These are phyloP conservation scores for Fusarium chaquense DNA, from an alignment of 2,329 filamentous ascomycete species.

Conservation along the genomic window DNA sequence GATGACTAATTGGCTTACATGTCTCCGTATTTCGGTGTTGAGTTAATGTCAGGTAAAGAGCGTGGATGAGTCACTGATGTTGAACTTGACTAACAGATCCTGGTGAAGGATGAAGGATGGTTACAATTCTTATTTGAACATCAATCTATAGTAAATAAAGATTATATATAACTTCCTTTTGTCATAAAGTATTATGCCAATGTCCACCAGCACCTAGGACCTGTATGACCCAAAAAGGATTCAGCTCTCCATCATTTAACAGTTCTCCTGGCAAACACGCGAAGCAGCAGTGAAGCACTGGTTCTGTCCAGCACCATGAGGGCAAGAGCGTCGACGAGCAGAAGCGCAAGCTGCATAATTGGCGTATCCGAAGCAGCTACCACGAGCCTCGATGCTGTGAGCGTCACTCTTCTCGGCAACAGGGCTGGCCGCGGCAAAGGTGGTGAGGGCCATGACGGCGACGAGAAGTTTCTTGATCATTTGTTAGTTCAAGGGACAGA, in stretches of 20 bases:
- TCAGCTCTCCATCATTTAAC: not conserved
- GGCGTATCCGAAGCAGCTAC: constrained; percentile 3
- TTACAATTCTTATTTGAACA: accelerated
- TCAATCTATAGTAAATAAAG: too few relatives aligned
- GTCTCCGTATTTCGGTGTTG: not conserved
- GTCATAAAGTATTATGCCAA: too few relatives aligned
- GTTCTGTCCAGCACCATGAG: not conserved
- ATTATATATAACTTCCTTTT: too few relatives aligned
- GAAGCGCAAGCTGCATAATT: not conserved
- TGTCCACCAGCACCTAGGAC: not conserved
- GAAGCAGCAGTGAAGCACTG: not conserved
- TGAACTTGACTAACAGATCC: too few relatives aligned
- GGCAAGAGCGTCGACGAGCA: not conserved
- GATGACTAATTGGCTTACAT: not conserved
- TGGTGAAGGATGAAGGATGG: accelerated
- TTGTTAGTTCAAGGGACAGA: not conserved
- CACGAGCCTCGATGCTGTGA: not conserved
- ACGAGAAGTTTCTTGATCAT: not conserved
- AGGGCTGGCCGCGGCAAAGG: not conserved
- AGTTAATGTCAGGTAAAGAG: accelerated
- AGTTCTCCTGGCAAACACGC: not conserved
- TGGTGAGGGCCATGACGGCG: not conserved
- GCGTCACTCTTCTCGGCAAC: not conserved
- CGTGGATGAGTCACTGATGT: not conserved
- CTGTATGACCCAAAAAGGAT: not conserved